Evolutionary conservation across 2,329 filamentous ascomycete genomes (phyloP).

Genomic region (Penicillium sp.): DNA sequence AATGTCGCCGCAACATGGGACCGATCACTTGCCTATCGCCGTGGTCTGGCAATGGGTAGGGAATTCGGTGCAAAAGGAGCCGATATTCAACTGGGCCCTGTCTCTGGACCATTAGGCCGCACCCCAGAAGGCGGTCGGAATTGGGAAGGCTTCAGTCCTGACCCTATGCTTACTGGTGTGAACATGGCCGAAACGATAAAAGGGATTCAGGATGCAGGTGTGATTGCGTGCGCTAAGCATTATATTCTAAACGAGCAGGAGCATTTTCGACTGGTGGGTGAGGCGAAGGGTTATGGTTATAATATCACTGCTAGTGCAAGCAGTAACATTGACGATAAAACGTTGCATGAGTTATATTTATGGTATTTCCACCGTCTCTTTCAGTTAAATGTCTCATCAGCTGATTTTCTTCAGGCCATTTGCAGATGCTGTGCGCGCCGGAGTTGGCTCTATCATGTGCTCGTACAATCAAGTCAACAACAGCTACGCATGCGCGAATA

Average conservation of each 20-base stretch:
- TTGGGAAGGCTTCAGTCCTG: slow-evolving; percentile 65
- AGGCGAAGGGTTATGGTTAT: slow-evolving; percentile 53
- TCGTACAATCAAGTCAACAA: slow-evolving; percentile 71
- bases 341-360: slow-evolving; percentile 62
- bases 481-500: slow-evolving; percentile 64
- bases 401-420: slow-evolving; percentile 48
- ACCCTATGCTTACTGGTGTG: slow-evolving; percentile 70
- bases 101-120: slow-evolving; percentile 69
- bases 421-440: slow-evolving; percentile 62
- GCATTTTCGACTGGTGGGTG: slow-evolving; percentile 64
- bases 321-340: slow-evolving; percentile 61
- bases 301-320: slow-evolving; percentile 60
- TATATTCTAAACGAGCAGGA: slow-evolving; percentile 71
- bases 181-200: slow-evolving; percentile 68
- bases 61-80: slow-evolving; percentile 73
- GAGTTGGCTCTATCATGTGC: slow-evolving; percentile 67
- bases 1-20: slow-evolving; percentile 80
- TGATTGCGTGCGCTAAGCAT: slow-evolving; percentile 80
- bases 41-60: slow-evolving; percentile 69
- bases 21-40: slow-evolving; percentile 62
- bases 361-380: slow-evolving; percentile 53
- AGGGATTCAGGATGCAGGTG: slow-evolving; percentile 76
- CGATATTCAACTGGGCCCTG: slow-evolving; percentile 72
- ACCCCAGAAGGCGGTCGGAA: slow-evolving; percentile 64
- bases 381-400: neutral